Evolutionary conservation across 371 early-diverging fungal species (phyloP), one percentile per base, ranked within the genome.

Genomic region (Mucor plumbeus): DNA sequence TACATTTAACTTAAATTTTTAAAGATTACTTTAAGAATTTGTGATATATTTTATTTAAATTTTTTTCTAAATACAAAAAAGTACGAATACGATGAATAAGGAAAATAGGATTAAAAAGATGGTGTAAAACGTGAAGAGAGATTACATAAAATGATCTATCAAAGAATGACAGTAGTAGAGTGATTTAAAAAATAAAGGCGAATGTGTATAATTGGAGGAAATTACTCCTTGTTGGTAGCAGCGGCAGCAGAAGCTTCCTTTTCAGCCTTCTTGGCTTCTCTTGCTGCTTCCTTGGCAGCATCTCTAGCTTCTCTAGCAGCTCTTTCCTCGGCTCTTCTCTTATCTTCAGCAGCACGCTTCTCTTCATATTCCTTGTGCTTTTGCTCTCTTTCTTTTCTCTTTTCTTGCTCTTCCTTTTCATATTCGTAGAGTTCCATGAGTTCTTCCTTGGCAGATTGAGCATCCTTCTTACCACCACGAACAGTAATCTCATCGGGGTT

Each of bases 401-500:
- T 78, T 41, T 63, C 75, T 47, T 75, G 75, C 41, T 90, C 87
- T 68, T 91, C 92, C 64, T 82, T 79, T 70, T 92, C 94, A 68
- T 91, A 92, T 36, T 88, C 92, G 35, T 91, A 85, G 39, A 93
- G 78, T 67, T 93, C 93, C 68, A 88, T 61, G 34, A 95, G 80
- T 76, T 94, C 94, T 65, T 83, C 85, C 83, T 89, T 88, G 63
- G 93, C 94, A 36, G 82, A 76, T 7, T 85, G 79, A 54, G 91
- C 90, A 41, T 91, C 93, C 82, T 85, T 89, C 75, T 88, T 89
- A 21, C 91, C 86, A 61, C 94, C 94, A 38, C 86, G 87, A 59
- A 94, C 85, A 35, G 83, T 80, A 62, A 94, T 88, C 67, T 90
- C 87, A 71, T 92, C 85, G n/a, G 84, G 65, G 43, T 67, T 67